These are phyloP conservation scores for Triangularia verruculosa DNA, from an alignment of 2,329 filamentous ascomycete species.

Conservation along the genomic window DNA sequence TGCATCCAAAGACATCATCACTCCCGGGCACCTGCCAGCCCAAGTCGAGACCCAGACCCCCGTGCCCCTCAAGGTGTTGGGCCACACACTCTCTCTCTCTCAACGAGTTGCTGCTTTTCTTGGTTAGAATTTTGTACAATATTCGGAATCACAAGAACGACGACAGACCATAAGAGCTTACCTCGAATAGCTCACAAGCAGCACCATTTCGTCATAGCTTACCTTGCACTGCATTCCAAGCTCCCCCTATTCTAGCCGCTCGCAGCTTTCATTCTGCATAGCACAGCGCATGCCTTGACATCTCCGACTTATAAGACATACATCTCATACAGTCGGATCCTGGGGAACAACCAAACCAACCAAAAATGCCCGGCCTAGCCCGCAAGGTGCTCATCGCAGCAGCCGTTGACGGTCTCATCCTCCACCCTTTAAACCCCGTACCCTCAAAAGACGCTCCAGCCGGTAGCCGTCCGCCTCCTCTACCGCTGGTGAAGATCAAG, in stretches of 20 bases:
- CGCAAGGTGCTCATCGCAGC: constrained; percentile 80
- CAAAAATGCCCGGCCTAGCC: constrained; percentile 68
- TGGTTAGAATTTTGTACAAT: not conserved
- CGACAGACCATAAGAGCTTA: not conserved
- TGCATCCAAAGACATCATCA: constrained; percentile 15
- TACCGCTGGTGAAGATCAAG: constrained; percentile 57
- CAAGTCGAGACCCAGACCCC: not conserved
- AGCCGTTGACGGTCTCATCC: constrained; percentile 75
- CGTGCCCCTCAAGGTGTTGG: not conserved
- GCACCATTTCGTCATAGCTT: not conserved
- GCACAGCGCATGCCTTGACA: not conserved
- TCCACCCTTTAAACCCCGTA: constrained; percentile 70
- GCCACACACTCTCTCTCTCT: not conserved
- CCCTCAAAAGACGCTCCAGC: constrained; percentile 36
- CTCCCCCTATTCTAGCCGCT: not conserved
- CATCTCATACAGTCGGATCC: not conserved
- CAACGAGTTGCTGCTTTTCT: not conserved
- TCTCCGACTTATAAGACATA: not conserved
- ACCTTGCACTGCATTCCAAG: not conserved
- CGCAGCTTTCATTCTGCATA: not conserved
- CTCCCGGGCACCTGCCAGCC: not conserved
- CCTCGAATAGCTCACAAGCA: not conserved
- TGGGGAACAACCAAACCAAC: not conserved
- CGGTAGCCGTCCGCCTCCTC: constrained; percentile 43
- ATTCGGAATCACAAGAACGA: not conserved